These are phyloP conservation scores for Fraxinus latifolia DNA, from an alignment of 305 asterid genomes.

Conservation along the genomic window DNA sequence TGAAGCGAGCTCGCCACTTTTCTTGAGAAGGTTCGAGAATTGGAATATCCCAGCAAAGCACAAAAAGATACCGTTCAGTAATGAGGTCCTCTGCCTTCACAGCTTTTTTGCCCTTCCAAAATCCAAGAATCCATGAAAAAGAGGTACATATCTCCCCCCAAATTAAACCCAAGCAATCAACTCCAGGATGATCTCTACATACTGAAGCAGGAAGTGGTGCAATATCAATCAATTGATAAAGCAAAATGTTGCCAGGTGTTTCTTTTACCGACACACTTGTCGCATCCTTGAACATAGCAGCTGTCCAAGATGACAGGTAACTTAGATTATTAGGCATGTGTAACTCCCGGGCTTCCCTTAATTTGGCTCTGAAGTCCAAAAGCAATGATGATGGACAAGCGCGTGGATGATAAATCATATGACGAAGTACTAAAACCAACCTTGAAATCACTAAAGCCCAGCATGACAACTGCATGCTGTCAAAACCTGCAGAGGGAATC, in stretches of 20 bases:
- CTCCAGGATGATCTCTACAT: constrained; percentile 40
- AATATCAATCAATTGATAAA: constrained; percentile 75
- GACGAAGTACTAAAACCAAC: constrained; percentile 83
- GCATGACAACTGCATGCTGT: constrained; percentile 64
- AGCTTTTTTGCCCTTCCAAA: constrained; percentile 72
- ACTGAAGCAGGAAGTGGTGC: constrained; percentile 71
- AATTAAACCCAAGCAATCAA: constrained; percentile 51
- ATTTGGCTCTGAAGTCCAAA: constrained; percentile 69
- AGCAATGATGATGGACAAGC: constrained; percentile 75
- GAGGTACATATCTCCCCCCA: constrained; percentile 57
- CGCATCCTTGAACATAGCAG: constrained; percentile 54
- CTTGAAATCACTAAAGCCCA: constrained; percentile 90
- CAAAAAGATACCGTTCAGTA: constrained; percentile 79
- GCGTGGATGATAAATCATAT: constrained; percentile 67
- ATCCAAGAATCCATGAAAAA: constrained; percentile 56
- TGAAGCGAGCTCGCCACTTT: constrained; percentile 37
- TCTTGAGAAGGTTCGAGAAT: constrained; percentile 41
- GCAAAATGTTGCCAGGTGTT: constrained; percentile 46
- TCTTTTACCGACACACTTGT: constrained; percentile 40
- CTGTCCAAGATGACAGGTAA: constrained; percentile 73
- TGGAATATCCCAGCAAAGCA: constrained; percentile 93
- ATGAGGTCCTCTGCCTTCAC: constrained; percentile 67
- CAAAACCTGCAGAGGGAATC: constrained; percentile 47
- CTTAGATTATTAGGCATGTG: constrained; percentile 35
- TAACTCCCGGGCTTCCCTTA: constrained; percentile 60